Conservation (phyloP, 768 basidiomycete genomes). For the Saitozyma sp. region DNA sequence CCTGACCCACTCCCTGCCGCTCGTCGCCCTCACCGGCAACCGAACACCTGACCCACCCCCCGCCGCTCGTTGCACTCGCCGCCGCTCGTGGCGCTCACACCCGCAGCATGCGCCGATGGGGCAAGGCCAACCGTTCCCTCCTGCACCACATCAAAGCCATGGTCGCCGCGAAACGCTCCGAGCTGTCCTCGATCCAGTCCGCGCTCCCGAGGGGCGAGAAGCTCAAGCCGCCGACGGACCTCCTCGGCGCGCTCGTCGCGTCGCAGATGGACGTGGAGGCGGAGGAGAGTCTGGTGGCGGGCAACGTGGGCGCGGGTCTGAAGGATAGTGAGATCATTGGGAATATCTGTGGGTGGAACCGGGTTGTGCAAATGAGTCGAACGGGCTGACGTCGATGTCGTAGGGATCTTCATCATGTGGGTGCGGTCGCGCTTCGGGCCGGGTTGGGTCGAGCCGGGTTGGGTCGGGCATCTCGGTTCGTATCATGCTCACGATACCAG, state of each 20-base stretch:
- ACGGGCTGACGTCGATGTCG: background rate
- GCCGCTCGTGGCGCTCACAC: no score
- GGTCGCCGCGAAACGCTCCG: slow-evolving; percentile 12
- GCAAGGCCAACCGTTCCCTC: slow-evolving; percentile 19
- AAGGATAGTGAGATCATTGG: slow-evolving; percentile 39
- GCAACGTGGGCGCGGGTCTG: slow-evolving; percentile 22
- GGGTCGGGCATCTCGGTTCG: background rate
- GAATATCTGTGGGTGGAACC: slow-evolving; percentile 26
- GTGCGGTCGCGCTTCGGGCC: background rate
- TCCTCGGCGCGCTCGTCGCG: slow-evolving; percentile 28
- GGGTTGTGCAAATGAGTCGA: background rate
- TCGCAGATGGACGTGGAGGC: slow-evolving; percentile 29
- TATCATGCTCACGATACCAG: slow-evolving; percentile 14
- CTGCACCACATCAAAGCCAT: slow-evolving; percentile 18
- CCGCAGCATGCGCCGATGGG: slow-evolving; percentile 14
- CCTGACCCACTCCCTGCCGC: no score
- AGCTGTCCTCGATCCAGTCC: slow-evolving; percentile 4
- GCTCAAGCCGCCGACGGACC: slow-evolving; percentile 17
- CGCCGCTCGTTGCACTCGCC: no score
- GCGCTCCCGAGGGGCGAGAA: slow-evolving; percentile 8
- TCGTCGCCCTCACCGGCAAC: no score
- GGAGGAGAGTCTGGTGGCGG: slow-evolving; percentile 11
- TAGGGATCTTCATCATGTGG: slow-evolving; percentile 34
- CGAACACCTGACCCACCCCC: no score
- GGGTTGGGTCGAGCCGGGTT: no score